Evolutionary conservation across 192 early-diverging fungal genomes (phyloP), one percentile per base, ranked within the genome.

Genomic region (Coemansia sp.): DNA sequence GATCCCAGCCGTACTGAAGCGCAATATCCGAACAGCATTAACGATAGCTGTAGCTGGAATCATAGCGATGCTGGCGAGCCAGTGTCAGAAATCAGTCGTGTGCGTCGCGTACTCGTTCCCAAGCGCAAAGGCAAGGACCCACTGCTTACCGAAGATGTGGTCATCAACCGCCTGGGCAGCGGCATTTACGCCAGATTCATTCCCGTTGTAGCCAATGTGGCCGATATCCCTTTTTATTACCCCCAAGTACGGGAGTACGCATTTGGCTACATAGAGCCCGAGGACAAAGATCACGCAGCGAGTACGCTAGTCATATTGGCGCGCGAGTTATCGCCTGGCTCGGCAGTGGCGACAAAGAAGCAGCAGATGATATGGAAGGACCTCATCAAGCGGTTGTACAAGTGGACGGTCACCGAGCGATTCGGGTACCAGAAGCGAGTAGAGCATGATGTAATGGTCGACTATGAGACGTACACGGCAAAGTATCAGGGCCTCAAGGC

Each of bases 381-480:
- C 31, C 83, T 93, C 58, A 79, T 86, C 53, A 91, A 91, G 45
- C 59, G 53, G 65, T 73, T 93, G 31, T 90, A 84, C 77, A 91
- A 91, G 65, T 93, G 91, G 91, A 89, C 87, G 19, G 84, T 87
- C 19, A 87, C 89, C n/a, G 84, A 86, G 27, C 78, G 86, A 9
- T 75, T 87, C n/a, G 92, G 92, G 0, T 94, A 93, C 63, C 84
- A 89, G 32, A 93, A 93, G 65, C 75, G 85, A 8, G 84, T 87
- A 10, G 69, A 85, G 17, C 89, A 91, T 66, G 94, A 95, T 72
- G 72, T 90, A 25, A 53, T 92, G 29, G 87, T 93, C 5, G 75
- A 83, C 46, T 91, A 94, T 63, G 89, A 91, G 15, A 71, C 73
- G 12, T 95, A 93, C 63, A 68, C 78, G 14, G 57, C 75, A 61